phyloP scores from a whole-genome alignment of 1,284 basidiomycete species.

The Cutaneotrichosporon sp. region DNA sequence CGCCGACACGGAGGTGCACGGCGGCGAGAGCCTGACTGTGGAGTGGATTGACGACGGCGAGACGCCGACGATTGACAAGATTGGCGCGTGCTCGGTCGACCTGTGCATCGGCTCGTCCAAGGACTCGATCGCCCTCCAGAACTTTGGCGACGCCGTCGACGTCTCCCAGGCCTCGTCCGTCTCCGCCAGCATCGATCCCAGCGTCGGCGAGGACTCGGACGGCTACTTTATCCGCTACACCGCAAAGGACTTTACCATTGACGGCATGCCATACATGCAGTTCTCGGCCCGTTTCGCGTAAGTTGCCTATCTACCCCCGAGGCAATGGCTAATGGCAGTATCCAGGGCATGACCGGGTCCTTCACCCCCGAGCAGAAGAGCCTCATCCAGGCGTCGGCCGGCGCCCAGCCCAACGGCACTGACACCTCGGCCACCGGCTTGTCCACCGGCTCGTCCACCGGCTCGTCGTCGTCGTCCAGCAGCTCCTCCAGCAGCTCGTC shows the following conservation, averaged over 20 bases:
- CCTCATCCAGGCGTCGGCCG: constrained; percentile 25
- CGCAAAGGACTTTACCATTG: constrained; percentile 52
- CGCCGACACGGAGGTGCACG: constrained; percentile 54
- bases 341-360: constrained; percentile 43
- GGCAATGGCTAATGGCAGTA: constrained; percentile 16
- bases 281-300: constrained; percentile 71
- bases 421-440: constrained; percentile 4
- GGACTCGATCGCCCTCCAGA: constrained; percentile 60
- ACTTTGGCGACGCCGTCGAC: constrained; percentile 56
- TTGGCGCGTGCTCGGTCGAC: constrained; percentile 60
- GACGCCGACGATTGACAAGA: constrained; percentile 55
- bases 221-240: constrained; percentile 57
- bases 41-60: constrained; percentile 62
- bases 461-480: not conserved
- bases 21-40: constrained; percentile 58
- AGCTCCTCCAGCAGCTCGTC: not conserved
- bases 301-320: constrained; percentile 10
- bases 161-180: constrained; percentile 57
- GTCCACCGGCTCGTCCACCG: constrained; percentile 4
- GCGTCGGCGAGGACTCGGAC: constrained; percentile 57
- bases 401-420: constrained; percentile 6
- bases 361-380: constrained; percentile 35
- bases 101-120: constrained; percentile 56
- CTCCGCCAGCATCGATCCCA: constrained; percentile 58
- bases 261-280: constrained; percentile 60